Evolutionary conservation across 2,329 filamentous ascomycete species (phyloP).

Genomic region (Hypoxylon sp.): DNA sequence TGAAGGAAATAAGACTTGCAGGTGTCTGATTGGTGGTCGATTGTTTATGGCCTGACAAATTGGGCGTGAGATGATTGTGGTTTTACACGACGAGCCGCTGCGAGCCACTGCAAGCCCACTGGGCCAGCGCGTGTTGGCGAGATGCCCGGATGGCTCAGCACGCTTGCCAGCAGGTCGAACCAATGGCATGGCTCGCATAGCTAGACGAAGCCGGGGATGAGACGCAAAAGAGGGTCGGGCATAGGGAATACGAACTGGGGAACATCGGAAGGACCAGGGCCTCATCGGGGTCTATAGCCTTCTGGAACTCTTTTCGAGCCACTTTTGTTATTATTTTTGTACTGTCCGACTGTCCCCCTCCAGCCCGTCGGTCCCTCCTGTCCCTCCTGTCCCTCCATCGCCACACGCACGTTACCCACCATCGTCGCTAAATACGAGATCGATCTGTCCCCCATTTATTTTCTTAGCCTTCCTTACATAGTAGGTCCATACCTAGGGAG

Average conservation of each 20-base stretch:
- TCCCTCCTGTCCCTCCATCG: constrained; percentile 2
- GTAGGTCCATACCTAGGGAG: not conserved
- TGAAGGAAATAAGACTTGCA: constrained; percentile 8
- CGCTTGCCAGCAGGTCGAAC: too few relatives aligned
- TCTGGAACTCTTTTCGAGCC: constrained; percentile 31
- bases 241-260: constrained; percentile 39
- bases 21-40: constrained; percentile 19
- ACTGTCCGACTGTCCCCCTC: too few relatives aligned
- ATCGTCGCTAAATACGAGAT: constrained; percentile 27
- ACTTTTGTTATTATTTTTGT: constrained; percentile 33
- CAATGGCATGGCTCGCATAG: too few relatives aligned
- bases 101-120: too few relatives aligned
- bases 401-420: constrained; percentile 25
- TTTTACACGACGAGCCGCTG: constrained; percentile 28
- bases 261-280: not conserved
- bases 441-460: constrained; percentile 4
- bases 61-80: constrained; percentile 32
- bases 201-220: too few relatives aligned
- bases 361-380: too few relatives aligned
- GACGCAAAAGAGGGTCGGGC: constrained; percentile 20
- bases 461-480: not conserved
- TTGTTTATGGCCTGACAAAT: constrained; percentile 32
- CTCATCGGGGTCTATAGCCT: constrained; percentile 29
- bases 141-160: not conserved
- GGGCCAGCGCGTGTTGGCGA: constrained; percentile 21